Conservation (phyloP, 768 basidiomycete genomes). For the Thelephora ganbajun region DNA sequence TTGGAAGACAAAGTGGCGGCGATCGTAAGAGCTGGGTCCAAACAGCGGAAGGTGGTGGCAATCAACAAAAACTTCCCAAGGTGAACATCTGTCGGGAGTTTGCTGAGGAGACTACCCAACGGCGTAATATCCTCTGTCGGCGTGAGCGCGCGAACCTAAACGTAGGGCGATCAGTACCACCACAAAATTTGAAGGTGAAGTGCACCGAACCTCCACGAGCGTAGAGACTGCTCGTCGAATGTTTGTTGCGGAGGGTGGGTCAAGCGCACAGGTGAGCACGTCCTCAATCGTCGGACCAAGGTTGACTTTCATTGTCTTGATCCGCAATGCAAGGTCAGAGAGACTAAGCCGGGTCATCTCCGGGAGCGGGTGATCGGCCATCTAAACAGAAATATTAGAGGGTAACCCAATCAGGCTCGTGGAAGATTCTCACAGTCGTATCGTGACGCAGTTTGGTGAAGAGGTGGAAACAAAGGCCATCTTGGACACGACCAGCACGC, state of each 20-base stretch:
- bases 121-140: conserved; percentile 83
- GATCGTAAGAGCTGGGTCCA: conserved; percentile 95
- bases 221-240: conserved; percentile 82
- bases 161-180: background rate
- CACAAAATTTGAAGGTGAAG: background rate
- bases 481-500: conserved; percentile 81
- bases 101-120: conserved; percentile 81
- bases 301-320: conserved; percentile 88
- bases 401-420: background rate
- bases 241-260: conserved; percentile 78
- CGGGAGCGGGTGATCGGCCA: conserved; percentile 82
- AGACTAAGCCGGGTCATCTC: conserved; percentile 93
- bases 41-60: conserved; percentile 72
- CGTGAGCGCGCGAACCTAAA: conserved; percentile 76
- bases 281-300: conserved; percentile 81
- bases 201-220: conserved; percentile 62
- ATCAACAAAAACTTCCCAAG: conserved; percentile 86
- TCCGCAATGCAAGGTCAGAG: conserved; percentile 80
- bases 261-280: conserved; percentile 74
- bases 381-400: conserved; percentile 25
- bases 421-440: conserved; percentile 34
- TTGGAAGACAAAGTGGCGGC: conserved; percentile 88
- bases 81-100: conserved; percentile 91
- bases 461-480: conserved; percentile 87
- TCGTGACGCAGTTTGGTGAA: conserved; percentile 86